These are phyloP conservation scores for Pleoardoris graminearum DNA, from an alignment of 2,329 filamentous ascomycete genomes.

Conservation along the genomic window DNA sequence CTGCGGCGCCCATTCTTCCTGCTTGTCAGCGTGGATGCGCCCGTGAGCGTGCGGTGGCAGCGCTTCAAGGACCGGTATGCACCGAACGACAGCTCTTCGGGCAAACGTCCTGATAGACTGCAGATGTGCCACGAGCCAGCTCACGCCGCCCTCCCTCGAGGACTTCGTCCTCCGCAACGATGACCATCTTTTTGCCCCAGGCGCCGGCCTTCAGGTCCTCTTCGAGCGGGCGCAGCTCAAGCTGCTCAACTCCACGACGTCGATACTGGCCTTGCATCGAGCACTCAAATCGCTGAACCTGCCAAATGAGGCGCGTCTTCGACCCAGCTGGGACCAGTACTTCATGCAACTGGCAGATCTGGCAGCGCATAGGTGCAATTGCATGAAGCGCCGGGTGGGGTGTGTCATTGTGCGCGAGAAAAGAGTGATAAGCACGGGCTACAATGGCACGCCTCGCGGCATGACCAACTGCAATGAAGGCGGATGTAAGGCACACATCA, in stretches of 20 bases:
- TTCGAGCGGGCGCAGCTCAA: slow-evolving; percentile 81
- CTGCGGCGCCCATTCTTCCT: slow-evolving; percentile 87
- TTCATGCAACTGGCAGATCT: slow-evolving; percentile 97
- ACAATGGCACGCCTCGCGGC: slow-evolving; percentile 94
- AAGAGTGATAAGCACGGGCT: slow-evolving; percentile 90
- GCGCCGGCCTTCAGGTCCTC: slow-evolving; percentile 70
- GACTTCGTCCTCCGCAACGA: slow-evolving; percentile 69
- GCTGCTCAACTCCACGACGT: slow-evolving; percentile 80
- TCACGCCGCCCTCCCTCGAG: slow-evolving; percentile 58
- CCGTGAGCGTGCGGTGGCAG: slow-evolving; percentile 79
- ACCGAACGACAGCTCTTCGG: background rate
- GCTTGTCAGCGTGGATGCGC: slow-evolving; percentile 87
- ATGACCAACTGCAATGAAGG: slow-evolving; percentile 90
- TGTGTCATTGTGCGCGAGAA: slow-evolving; percentile 87
- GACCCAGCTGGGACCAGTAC: slow-evolving; percentile 94
- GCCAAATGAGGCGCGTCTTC: slow-evolving; percentile 74
- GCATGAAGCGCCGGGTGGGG: slow-evolving; percentile 96
- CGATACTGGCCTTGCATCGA: slow-evolving; percentile 70
- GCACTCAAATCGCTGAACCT: slow-evolving; percentile 77
- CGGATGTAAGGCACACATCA: slow-evolving; percentile 63
- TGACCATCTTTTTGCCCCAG: slow-evolving; percentile 70
- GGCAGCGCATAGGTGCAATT: slow-evolving; percentile 88
- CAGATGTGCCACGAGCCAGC: slow-evolving; percentile 54
- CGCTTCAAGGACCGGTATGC: slow-evolving; percentile 66
- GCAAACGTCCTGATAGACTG: background rate